Evolutionary conservation across 2,329 filamentous ascomycete genomes (phyloP), one percentile per base, ranked within the genome.

Genomic region (Tolypocladium guangdongense): DNA sequence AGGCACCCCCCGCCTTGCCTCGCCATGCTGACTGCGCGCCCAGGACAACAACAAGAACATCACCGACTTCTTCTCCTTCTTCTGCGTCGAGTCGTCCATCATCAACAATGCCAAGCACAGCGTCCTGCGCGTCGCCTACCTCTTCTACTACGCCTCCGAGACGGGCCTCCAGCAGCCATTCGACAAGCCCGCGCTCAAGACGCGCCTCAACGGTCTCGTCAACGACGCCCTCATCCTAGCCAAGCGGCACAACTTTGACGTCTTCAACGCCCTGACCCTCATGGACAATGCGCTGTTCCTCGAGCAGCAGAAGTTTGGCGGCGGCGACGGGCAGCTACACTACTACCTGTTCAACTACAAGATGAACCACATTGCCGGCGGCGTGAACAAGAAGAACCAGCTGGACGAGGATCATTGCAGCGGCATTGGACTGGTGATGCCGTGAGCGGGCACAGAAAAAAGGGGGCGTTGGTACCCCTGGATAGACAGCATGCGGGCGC

Each of bases 301-400:
- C 7, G 86, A 92, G 66, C 80, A 96, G 60, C 89, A 96, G 66
- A 95, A 95, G 70, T 99, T 96, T 64, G 93, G 92, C 46, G 85
- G 87, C 6, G 93, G 93, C 35, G 93, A 99, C 68, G 93, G 93
- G 48, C 90, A 93, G 68, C 77, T 99, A 62, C 90, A 99, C 71
- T 99, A 91, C 73, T 99, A 99, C 70, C 77, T 99, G 35, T 99
- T 95, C 79, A 99, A 99, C 73, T 99, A 96, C 76, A 84, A 90
- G 54, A 88, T 90, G 14, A 84, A 88, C 56, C 83, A 85, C n/a
- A 87, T 99, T 63, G 75, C 82, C 0, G 91, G 93, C 49, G 93
- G 93, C 24, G 84, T 97, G 45, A 84, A 96, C 68, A 78, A 80
- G 63, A 82, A 80, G 64, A 95, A 95, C 66, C 74, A 83, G 62